Evolutionary conservation across 164 flowering plant species (phyloP), one percentile per base, ranked within the genome.

Genomic region (Chloranthus sessilifolius): DNA sequence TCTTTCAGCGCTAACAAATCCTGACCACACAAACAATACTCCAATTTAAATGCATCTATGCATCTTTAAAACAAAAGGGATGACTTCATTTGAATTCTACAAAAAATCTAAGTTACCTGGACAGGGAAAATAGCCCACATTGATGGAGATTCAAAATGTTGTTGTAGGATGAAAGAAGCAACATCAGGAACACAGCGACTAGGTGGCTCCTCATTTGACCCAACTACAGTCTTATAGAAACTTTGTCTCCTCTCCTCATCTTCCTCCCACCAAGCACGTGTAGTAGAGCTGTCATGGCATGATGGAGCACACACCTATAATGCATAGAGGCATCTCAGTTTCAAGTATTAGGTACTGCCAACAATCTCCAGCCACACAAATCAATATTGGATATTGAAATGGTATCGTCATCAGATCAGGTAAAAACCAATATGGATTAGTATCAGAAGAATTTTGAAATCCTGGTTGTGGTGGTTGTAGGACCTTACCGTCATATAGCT

Each of bases 181-280:
- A 92, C 59, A 11, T 81, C 92, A n/a, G 99, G 99, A 64, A 66
- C 57, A 61, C 99, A 92, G 44, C 44, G 60, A 58, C 68, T 58
- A 30, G 96, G 99, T 21, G 96, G 99, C 51, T 63, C 37, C 22
- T 56, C 74, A 47, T 78, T 75, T 36, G 84, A 74, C 4, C 87
- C 95, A 39, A 88, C 65, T 42, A 92, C 72, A 8, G 39, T 54
- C 60, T 78, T 73, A 68, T 74, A 86, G 58, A 68, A 88, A n/a
- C 75, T 70, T 16, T 58, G 64, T 39, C 95, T 78, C 73, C 95
- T 76, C 56, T 81, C 99, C 59, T 84, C 96, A 48, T 86, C 85
- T 84, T 92, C 99, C 73, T 88, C 99, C 99, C 99, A 92, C 99
- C 99, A 92, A 55, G 96, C 99, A 59, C 99, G 95, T 66, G 88